Evolutionary conservation across 1,284 basidiomycete species (phyloP), one percentile per base, ranked within the genome.

Genomic region (Leccinum pallidistipes): DNA sequence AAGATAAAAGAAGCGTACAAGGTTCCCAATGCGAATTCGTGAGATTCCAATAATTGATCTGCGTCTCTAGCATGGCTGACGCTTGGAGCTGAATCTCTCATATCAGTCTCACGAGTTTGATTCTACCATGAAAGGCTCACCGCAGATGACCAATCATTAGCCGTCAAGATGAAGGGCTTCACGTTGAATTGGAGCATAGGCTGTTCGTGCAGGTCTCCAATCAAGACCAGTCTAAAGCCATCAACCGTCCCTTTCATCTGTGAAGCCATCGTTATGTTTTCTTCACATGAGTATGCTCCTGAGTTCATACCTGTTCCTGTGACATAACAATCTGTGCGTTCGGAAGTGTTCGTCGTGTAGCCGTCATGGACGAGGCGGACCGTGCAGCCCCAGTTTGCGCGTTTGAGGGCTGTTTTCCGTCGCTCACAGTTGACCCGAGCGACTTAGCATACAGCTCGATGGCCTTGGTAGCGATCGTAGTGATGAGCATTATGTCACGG

Each of bases 21-120:
- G 98, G 97, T 77, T 99, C 97, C 94, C 97, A 99, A 72, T 99
- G 95, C 54, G 97, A 99, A 72, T 98, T 97, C 31, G 92, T 90
- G 59, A 99, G 78, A 77, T 99, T 99, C 92, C 95, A 99, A 74
- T 97, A 99, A 67, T 91, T 95, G 73, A 98, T 91, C 59, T 90
- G 87, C 3, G 87, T 88, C 18, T 88, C 88, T 66, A 97, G 80
- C 0, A 91, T 89, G 0, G 90, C 92, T 4, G 87, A 88, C 9
- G 93, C 89, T 72, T 90, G 89, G 54, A 97, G 78, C 94, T 97
- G 65, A 34, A 59, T 43, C 51, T 16, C 61, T 21, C 24, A 16
- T 12, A 58, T 72, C 29, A 72, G 47, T 43, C 47, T 50, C 56
- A 51, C 3, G 36, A 27, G 36, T 43, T 54, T 31, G 7, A 56